Percentiles rank a stretch among this genome's conserved stretches.
These are phyloP conservation scores for Musa troglodytarum DNA, from an alignment of 176 grass and related monocot genomes.

Conservation along the genomic window DNA sequence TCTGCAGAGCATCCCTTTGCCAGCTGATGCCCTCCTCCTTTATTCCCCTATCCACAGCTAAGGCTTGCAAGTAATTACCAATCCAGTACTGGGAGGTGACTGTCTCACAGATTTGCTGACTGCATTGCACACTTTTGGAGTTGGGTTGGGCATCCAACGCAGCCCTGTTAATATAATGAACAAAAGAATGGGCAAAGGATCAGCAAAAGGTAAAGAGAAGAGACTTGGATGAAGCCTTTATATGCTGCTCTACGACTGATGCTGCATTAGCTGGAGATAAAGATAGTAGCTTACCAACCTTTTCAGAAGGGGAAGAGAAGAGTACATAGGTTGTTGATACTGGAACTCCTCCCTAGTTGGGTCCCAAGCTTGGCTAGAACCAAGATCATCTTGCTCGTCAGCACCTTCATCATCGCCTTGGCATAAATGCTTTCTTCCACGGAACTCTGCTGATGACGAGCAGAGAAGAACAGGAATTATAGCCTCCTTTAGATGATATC, in stretches of 20 bases:
- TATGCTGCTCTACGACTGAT: neutral
- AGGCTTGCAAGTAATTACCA: slow-evolving; percentile 10
- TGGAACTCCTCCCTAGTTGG: neutral
- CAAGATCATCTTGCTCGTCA: neutral
- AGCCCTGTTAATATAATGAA: slow-evolving; percentile 9
- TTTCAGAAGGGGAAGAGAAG: slow-evolving; percentile 7
- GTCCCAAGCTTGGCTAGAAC: neutral
- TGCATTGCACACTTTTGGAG: slow-evolving; percentile 1
- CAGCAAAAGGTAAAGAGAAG: neutral
- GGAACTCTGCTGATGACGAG: neutral
- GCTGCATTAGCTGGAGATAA: neutral
- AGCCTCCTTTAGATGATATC: no score
- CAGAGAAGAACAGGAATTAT: neutral
- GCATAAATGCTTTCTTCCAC: neutral
- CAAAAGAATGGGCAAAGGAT: neutral
- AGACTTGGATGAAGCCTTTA: neutral
- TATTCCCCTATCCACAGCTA: neutral
- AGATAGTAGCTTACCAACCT: slow-evolving; percentile 2
- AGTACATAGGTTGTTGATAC: slow-evolving; percentile 1
- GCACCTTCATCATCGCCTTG: slow-evolving; percentile 10
- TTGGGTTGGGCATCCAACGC: neutral
- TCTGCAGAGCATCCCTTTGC: neutral
- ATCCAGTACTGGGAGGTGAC: slow-evolving; percentile 9
- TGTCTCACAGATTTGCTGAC: neutral
- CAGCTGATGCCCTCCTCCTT: neutral